Evolutionary conservation across 805 yeast species (phyloP).

Genomic region (Saturnispora dispora): DNA sequence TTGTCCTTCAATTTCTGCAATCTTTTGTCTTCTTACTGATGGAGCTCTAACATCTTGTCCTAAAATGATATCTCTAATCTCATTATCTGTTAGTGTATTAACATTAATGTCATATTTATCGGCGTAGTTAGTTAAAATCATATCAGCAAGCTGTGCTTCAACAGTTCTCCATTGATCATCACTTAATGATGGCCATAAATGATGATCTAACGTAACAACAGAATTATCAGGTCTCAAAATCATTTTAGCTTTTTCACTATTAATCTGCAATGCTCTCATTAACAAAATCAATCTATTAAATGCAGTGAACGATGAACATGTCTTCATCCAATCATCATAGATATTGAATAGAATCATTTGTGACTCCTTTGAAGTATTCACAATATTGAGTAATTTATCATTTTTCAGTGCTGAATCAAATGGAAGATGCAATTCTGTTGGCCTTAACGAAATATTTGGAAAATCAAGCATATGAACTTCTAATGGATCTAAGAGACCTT

Average conservation of each 20-base stretch:
- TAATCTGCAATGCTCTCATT: constrained; percentile 73
- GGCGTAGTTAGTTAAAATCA: constrained; percentile 78
- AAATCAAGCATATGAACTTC: constrained; percentile 97
- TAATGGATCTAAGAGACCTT: constrained; percentile 86
- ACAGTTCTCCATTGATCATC: constrained; percentile 90
- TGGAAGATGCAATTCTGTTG: constrained; percentile 84
- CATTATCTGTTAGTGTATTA: constrained; percentile 82
- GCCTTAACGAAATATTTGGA: constrained; percentile 82
- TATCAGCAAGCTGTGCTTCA: constrained; percentile 79
- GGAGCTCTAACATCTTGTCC: constrained; percentile 94
- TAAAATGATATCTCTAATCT: constrained; percentile 83
- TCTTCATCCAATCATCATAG: constrained; percentile 89
- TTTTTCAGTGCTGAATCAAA: constrained; percentile 79
- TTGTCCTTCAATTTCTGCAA: constrained; percentile 62
- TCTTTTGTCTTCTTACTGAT: constrained; percentile 74
- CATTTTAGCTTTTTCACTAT: constrained; percentile 65
- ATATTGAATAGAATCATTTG: constrained; percentile 86
- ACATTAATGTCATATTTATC: constrained; percentile 79
- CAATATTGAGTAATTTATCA: constrained; percentile 69
- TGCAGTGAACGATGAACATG: constrained; percentile 83
- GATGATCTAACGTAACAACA: constrained; percentile 63
- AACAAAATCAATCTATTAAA: constrained; percentile 79
- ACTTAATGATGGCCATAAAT: constrained; percentile 85
- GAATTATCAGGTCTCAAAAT: constrained; percentile 69
- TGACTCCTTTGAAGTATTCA: constrained; percentile 81